Conservation (phyloP, 352 stramenopile species). For the Pythium sp. region DNA sequence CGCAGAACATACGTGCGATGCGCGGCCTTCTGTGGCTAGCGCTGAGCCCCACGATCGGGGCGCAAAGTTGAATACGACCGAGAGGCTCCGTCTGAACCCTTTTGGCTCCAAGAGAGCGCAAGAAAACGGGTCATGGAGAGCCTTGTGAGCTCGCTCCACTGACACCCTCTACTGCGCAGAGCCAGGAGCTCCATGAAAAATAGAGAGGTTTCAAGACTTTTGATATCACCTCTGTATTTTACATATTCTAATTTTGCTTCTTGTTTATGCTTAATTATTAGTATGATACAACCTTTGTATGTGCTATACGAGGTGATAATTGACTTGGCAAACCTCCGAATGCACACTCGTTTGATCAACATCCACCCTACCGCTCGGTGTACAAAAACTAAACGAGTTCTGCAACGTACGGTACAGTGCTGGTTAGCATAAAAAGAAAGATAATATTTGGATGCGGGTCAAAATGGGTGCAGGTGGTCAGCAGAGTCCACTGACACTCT, state of each 20-base stretch:
- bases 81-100: neutral
- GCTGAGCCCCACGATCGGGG: neutral
- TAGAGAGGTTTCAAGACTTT: neutral
- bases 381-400: conserved; percentile 1
- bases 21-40: neutral
- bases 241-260: neutral
- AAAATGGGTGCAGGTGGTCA: conserved; percentile 2
- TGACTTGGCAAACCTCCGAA: neutral
- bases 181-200: neutral
- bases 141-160: neutral
- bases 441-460: neutral
- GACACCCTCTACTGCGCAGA: neutral
- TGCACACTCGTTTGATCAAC: neutral
- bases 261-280: too few relatives aligned
- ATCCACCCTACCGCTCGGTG: neutral
- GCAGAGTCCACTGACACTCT: neutral
- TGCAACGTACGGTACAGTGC: neutral
- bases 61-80: neutral
- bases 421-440: neutral
- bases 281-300: neutral
- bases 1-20: neutral
- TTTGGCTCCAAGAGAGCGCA: neutral
- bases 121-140: neutral
- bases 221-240: neutral
- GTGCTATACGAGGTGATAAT: neutral